Percentiles rank a stretch among this genome's conserved stretches.
phyloP scores from a whole-genome alignment of 2,329 filamentous ascomycete genomes.

The Cercospora sp. region DNA sequence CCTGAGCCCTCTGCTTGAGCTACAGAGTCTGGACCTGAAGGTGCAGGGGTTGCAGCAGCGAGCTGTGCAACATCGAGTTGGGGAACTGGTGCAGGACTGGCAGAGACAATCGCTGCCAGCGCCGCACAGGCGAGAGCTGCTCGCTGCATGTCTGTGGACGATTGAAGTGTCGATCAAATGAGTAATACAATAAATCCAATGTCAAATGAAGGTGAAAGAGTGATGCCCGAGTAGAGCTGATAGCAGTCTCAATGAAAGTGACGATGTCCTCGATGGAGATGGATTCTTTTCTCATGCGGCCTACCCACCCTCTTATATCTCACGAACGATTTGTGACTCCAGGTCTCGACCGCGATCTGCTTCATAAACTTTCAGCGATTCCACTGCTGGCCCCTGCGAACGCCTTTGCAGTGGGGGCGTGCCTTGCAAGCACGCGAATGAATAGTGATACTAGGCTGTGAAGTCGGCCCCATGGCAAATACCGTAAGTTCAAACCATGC shows the following conservation, averaged over 20 bases:
- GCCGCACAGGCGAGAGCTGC: conserved; percentile 14
- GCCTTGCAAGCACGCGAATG: background rate
- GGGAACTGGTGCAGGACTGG: conserved; percentile 21
- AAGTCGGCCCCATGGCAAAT: background rate
- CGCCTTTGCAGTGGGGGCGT: background rate
- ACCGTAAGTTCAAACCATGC: background rate
- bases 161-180: background rate
- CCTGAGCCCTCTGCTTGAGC: conserved; percentile 18
- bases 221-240: background rate
- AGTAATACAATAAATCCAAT: background rate
- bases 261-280: background rate
- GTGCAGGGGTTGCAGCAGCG: conserved; percentile 25
- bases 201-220: background rate
- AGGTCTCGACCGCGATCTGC: background rate
- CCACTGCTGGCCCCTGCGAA: background rate
- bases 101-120: conserved; percentile 18
- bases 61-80: conserved; percentile 24
- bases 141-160: conserved; percentile 4
- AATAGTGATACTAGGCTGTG: background rate
- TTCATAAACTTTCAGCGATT: background rate
- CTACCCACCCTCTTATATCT: background rate
- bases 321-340: background rate
- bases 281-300: background rate
- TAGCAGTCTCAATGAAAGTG: background rate
- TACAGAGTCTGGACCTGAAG: conserved; percentile 22